Percentiles rank a stretch among this genome's conserved stretches.
Conservation (phyloP, 1,139 yeast species). For the Kodamaea sp. region DNA sequence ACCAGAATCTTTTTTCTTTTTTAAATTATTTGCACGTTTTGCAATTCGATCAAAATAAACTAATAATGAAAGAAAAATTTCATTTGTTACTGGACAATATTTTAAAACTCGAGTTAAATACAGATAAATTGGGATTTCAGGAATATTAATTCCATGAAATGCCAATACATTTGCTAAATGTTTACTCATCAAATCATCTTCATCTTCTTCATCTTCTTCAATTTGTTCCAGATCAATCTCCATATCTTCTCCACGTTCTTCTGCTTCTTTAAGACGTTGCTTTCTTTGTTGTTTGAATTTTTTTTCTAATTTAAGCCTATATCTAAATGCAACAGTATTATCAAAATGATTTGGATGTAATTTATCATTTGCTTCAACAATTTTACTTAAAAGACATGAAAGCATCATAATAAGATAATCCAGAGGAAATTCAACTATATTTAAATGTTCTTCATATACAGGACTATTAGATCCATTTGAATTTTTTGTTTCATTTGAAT, state of each 20-base stretch:
- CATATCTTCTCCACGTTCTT: conserved; percentile 7
- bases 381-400: conserved; percentile 76
- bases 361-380: conserved; percentile 88
- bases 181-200: conserved; percentile 48
- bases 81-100: conserved; percentile 97
- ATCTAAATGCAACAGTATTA: conserved; percentile 46
- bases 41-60: conserved; percentile 96
- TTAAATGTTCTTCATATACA: conserved; percentile 52
- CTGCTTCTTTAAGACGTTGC: conserved; percentile 16
- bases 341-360: conserved; percentile 71
- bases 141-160: conserved; percentile 93
- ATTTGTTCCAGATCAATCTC: conserved; percentile 18
- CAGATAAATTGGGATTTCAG: conserved; percentile 88
- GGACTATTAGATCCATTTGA: conserved; percentile 5
- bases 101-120: conserved; percentile 86
- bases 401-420: conserved; percentile 80
- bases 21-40: conserved; percentile 67
- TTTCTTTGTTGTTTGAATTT: conserved; percentile 21
- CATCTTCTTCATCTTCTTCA: conserved; percentile 36
- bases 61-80: conserved; percentile 81
- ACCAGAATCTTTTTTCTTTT: conserved; percentile 19
- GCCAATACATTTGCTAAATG: conserved; percentile 77
- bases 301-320: conserved; percentile 39
- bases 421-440: conserved; percentile 81
- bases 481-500: background rate